phyloP scores from a whole-genome alignment of 305 asterid species.

The Fraxinus paxiana region DNA sequence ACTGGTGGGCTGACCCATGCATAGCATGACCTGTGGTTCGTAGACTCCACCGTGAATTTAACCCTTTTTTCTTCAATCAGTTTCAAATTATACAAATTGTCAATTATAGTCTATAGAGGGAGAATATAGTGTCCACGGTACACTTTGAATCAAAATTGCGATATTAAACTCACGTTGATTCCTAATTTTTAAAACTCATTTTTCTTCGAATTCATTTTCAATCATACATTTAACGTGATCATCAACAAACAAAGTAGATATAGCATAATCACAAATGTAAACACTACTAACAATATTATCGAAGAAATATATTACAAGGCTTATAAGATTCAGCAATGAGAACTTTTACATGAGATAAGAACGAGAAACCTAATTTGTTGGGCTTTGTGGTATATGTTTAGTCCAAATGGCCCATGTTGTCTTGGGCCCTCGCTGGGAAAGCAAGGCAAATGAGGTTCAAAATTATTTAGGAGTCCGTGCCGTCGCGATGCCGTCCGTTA shows the following conservation, averaged over 20 bases:
- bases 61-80: neutral
- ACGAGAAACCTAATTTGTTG: too few species aligned
- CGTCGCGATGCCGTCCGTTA: neutral
- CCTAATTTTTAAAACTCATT: neutral
- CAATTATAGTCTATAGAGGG: neutral
- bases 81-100: neutral
- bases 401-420: neutral
- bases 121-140: neutral
- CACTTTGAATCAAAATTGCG: neutral
- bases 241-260: neutral
- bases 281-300: neutral
- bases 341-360: neutral
- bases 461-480: neutral
- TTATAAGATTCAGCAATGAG: neutral
- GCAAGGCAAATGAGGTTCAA: neutral
- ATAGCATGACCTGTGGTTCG: neutral
- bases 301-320: neutral
- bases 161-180: too few species aligned
- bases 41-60: neutral
- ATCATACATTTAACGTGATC: neutral
- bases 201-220: too few species aligned
- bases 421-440: neutral
- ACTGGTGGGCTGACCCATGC: neutral
- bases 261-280: neutral
- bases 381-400: neutral